phyloP scores from a whole-genome alignment of 495 filamentous ascomycete genomes.

The Penicillium roqueforti region DNA sequence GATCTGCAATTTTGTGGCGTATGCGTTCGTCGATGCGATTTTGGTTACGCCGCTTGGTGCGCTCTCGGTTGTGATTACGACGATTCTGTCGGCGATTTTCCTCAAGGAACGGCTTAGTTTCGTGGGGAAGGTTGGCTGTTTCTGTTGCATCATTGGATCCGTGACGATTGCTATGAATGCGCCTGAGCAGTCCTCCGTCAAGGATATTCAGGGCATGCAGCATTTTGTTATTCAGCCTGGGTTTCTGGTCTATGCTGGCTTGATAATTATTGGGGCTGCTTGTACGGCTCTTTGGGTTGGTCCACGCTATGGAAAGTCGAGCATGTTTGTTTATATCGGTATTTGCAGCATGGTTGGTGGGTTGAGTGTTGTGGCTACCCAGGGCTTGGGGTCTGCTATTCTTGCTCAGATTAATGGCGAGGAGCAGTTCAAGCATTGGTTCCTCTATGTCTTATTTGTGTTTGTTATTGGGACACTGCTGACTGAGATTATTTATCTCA shows the following conservation, averaged over 20 bases:
- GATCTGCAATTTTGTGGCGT: slow-evolving; percentile 95
- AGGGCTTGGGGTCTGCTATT: slow-evolving; percentile 89
- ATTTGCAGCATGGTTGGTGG: slow-evolving; percentile 95
- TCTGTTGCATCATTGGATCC: slow-evolving; percentile 89
- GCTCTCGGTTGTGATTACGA: slow-evolving; percentile 91
- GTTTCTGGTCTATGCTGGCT: slow-evolving; percentile 79
- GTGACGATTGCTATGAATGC: slow-evolving; percentile 94
- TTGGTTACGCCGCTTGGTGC: slow-evolving; percentile 92
- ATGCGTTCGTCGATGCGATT: slow-evolving; percentile 96
- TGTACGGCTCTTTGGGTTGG: slow-evolving; percentile 79
- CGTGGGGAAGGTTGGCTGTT: slow-evolving; percentile 93
- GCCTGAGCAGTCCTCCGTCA: slow-evolving; percentile 76
- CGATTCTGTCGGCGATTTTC: slow-evolving; percentile 91
- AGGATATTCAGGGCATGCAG: slow-evolving; percentile 90
- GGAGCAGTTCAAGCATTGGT: slow-evolving; percentile 95
- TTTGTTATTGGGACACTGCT: slow-evolving; percentile 85
- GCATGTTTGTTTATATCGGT: slow-evolving; percentile 94
- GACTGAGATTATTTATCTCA: slow-evolving; percentile 92
- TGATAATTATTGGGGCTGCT: slow-evolving; percentile 68
- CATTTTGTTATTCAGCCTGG: slow-evolving; percentile 80
- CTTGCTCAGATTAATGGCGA: slow-evolving; percentile 77
- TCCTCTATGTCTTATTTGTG: slow-evolving; percentile 84
- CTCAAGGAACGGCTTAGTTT: slow-evolving; percentile 93
- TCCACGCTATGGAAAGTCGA: slow-evolving; percentile 89
- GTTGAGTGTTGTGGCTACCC: slow-evolving; percentile 90